Evolutionary conservation across 768 basidiomycete genomes (phyloP), one percentile per base, ranked within the genome.

Genomic region (Rhizopogon salebrosus): DNA sequence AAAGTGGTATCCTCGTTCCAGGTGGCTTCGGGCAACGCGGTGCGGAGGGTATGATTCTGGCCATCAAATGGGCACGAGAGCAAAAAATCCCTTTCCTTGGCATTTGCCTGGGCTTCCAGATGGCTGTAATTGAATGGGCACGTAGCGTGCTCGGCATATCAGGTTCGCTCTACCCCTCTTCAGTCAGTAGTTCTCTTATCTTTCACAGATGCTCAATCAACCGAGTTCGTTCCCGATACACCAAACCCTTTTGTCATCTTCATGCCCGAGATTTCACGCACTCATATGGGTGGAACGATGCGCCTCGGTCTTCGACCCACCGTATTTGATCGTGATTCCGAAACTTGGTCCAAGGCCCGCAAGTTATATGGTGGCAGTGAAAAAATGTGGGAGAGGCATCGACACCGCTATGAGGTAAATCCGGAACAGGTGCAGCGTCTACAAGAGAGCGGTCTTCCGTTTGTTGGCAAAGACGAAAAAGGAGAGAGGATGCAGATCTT

Each of bases 251-350:
- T 94, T 52, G 77, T 98, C 70, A 79, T 98, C 60, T 98, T 95
- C 80, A 99, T 99, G 97, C 97, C 97, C 16, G 97, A 99, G 68
- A 91, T 99, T 60, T 97, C 93, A 10, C 89, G 87, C 66, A 98
- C 95, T 11, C 94, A 98, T 58, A 92, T 98, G 83, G 97, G 97
- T 48, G 97, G 97, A 20, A 99, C 95, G n/a, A 99, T 99, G 97
- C 87, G 97, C 11, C 81, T 98, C n/a, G 97, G 97, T 22, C 77
- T 98, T 38, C 84, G 95, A n/a, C 93, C 95, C 3, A 99, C 95
- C 2, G 80, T 98, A 42, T 98, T 98, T 67, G 82, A 87, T 52
- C 67, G 76, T 8, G 78, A 73, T 11, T 85, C 83, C 1, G 86
- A 87, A 62, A 62, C 67, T 16, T 91, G 87, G 86, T 87, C 85